Conservation (phyloP, 1,284 basidiomycete species). For the Dichomitus squalens region DNA sequence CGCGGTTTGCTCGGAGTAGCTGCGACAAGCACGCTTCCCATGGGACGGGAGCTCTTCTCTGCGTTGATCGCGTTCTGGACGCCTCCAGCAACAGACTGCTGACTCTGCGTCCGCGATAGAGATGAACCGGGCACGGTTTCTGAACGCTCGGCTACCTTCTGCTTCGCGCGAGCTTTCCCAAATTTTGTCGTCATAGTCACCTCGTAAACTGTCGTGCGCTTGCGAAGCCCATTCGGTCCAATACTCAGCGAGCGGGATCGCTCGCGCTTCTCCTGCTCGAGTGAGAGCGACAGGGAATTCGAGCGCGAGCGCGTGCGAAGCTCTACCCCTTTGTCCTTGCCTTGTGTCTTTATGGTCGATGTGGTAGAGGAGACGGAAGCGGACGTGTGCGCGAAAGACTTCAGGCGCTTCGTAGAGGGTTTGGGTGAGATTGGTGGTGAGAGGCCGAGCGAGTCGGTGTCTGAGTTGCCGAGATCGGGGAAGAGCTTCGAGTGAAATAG, state of each 20-base stretch:
- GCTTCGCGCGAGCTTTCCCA: constrained; percentile 28
- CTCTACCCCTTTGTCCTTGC: constrained; percentile 11
- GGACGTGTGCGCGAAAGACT: constrained; percentile 6
- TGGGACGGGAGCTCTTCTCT: constrained; percentile 3
- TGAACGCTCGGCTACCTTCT: constrained; percentile 31
- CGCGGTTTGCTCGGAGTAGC: constrained; percentile 57
- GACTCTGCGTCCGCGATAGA: constrained; percentile 27
- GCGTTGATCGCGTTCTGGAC: constrained; percentile 7
- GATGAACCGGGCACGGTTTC: constrained; percentile 19
- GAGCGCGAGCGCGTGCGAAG: constrained; percentile 56
- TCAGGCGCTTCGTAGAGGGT: constrained; percentile 22
- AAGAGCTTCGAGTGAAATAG: constrained; percentile 71
- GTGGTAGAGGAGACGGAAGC: constrained; percentile 13
- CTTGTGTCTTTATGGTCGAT: constrained; percentile 17
- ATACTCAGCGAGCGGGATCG: constrained; percentile 41
- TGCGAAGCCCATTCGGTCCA: constrained; percentile 40
- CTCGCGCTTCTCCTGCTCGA: constrained; percentile 53
- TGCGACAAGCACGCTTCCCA: constrained; percentile 55
- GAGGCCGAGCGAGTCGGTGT: constrained; percentile 37
- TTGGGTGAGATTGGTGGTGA: constrained; percentile 29
- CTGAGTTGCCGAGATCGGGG: constrained; percentile 58
- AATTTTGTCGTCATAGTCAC: constrained; percentile 75
- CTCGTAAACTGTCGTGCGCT: constrained; percentile 58
- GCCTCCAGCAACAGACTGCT: constrained; percentile 7
- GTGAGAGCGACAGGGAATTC: constrained; percentile 54